Evolutionary conservation across 164 flowering plant species (phyloP), one percentile per base, ranked within the genome.

Genomic region (Sedum album): DNA sequence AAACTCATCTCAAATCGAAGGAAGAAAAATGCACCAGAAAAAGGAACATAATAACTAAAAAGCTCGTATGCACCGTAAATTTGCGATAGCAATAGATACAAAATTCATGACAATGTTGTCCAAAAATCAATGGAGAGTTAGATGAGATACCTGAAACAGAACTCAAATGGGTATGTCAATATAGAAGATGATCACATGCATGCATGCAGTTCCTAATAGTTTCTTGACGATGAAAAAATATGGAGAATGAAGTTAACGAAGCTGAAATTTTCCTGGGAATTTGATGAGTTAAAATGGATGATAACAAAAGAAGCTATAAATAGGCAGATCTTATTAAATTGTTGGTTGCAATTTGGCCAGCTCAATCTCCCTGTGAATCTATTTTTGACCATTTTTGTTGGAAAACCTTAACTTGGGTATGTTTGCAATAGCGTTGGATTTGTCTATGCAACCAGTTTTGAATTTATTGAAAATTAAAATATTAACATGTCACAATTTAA

Each of bases 161-260:
- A 25, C 5, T 10, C 28, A 20, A 13, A 26, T 65, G 31, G 61
- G 30, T 41, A 2, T 61, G 31, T 26, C 9, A 55, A 10, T 13
- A 25, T 21, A 44, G 38, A 18, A n/a, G 25, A 5, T 30, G 38
- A 25, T 49, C 41, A 26, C 10, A 20, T 39, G 51, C 78, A 73
- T 31, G n/a, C 10, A 20, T 39, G 51, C 78, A 73, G 72, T 70
- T 74, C 81, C 79, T 62, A 67, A 69, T 63, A 73, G 73, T 68
- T 75, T 63, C 73, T 28, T 21, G 55, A 53, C 6, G 46, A 2
- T 2, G 15, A 41, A 13, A 41, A 41, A 41, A 41, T 7, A 41
- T 23, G 36, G 14, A 57, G 13, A 23, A 53, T 21, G 28, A 55
- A 55, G 61, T 55, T 55, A 31, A 55, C 26, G 61, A 55, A 10